phyloP scores from a whole-genome alignment of 176 grass and related monocot genomes.

The Puccinellia tenuiflora region DNA sequence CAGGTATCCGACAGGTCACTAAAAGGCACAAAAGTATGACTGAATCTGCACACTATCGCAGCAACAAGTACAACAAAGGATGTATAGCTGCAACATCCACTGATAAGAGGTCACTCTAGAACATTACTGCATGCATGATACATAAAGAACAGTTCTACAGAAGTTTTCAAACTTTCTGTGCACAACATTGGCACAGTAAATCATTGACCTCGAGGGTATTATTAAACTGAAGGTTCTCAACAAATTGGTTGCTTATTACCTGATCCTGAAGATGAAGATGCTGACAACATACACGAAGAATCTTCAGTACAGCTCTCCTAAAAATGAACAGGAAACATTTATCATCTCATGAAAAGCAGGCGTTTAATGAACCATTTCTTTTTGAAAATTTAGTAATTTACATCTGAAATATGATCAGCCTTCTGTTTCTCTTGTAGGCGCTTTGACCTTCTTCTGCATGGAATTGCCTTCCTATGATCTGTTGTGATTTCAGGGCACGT shows the following conservation, averaged over 20 bases:
- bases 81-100: not conserved
- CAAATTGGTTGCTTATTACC: not conserved
- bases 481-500: not conserved
- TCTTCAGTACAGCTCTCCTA: constrained; percentile 33
- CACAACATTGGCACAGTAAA: not conserved
- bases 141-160: not conserved
- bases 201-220: not conserved
- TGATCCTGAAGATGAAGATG: constrained; percentile 29
- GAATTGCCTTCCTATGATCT: constrained; percentile 26
- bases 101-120: not conserved
- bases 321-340: constrained; percentile 9
- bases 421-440: constrained; percentile 45
- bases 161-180: not conserved
- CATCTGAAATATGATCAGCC: constrained; percentile 19
- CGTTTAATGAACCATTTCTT: not conserved
- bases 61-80: not conserved
- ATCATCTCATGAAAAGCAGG: not conserved
- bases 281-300: not conserved
- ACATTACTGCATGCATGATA: not conserved
- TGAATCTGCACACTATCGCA: not conserved
- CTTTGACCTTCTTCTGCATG: constrained; percentile 42
- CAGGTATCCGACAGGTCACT: not conserved
- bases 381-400: constrained; percentile 28
- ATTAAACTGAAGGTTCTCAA: not conserved
- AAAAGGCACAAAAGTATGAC: not conserved